Conservation (phyloP, 352 stramenopile species). For the Globisporangium takayamanum region DNA sequence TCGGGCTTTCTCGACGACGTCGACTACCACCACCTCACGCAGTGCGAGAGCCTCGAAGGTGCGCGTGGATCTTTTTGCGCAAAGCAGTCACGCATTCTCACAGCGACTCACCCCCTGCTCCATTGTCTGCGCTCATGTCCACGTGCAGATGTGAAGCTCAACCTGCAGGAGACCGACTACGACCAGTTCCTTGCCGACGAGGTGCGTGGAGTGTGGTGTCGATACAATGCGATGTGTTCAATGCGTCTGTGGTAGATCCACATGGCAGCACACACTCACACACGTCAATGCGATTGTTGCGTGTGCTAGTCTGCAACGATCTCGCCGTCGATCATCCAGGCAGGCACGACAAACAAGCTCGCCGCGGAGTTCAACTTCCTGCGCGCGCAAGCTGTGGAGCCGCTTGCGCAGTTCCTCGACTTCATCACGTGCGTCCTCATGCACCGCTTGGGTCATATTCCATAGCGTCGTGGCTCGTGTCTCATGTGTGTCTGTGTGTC, state of each 20-base stretch:
- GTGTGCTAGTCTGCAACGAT: slow-evolving; percentile 46
- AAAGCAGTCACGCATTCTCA: background rate
- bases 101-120: background rate
- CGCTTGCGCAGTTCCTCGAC: slow-evolving; percentile 95
- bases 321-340: slow-evolving; percentile 76
- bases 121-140: background rate
- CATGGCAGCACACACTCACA: background rate
- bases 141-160: slow-evolving; percentile 83
- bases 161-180: slow-evolving; percentile 99
- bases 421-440: slow-evolving; percentile 92
- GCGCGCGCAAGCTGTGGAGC: slow-evolving; percentile 93
- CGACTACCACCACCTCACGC: slow-evolving; percentile 87
- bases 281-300: background rate
- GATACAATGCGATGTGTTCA: background rate
- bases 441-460: too few species aligned
- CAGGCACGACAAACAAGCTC: slow-evolving; percentile 85
- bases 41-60: slow-evolving; percentile 90
- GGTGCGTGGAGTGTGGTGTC: slow-evolving; percentile 19
- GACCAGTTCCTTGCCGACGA: slow-evolving; percentile 94
- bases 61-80: slow-evolving; percentile 9
- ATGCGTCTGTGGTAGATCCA: too few species aligned
- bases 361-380: slow-evolving; percentile 97
- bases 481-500: background rate
- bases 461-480: background rate
- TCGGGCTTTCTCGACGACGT: slow-evolving; percentile 85